These are phyloP conservation scores for Geotrichum cucujoidarum DNA, from an alignment of 1,139 yeast species.

Conservation along the genomic window DNA sequence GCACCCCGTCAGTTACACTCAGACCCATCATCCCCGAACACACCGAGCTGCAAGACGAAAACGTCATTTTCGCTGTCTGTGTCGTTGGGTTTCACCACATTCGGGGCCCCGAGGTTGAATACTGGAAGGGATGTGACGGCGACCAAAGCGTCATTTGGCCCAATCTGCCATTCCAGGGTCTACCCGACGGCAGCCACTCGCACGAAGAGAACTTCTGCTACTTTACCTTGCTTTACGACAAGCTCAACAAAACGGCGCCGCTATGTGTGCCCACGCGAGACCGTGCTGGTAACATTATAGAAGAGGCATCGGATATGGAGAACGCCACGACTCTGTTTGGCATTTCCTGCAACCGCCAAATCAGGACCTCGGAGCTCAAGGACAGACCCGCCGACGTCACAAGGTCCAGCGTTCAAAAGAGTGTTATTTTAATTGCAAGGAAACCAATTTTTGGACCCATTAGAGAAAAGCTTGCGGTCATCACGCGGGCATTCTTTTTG, in stretches of 20 bases:
- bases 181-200: slow-evolving; percentile 92
- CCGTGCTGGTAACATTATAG: slow-evolving; percentile 33
- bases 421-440: slow-evolving; percentile 79
- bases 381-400: slow-evolving; percentile 64
- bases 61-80: slow-evolving; percentile 71
- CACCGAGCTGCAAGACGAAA: slow-evolving; percentile 24
- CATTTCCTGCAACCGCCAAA: slow-evolving; percentile 86
- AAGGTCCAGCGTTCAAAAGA: slow-evolving; percentile 85
- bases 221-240: slow-evolving; percentile 76
- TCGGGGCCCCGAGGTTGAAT: slow-evolving; percentile 87
- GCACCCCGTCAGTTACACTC: slow-evolving; percentile 20
- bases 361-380: slow-evolving; percentile 57
- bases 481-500: slow-evolving; percentile 77
- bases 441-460: slow-evolving; percentile 83
- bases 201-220: slow-evolving; percentile 92
- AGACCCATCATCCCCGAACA: slow-evolving; percentile 25
- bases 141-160: slow-evolving; percentile 61
- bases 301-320: slow-evolving; percentile 38
- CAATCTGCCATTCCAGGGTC: slow-evolving; percentile 86
- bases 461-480: slow-evolving; percentile 83
- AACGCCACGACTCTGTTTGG: slow-evolving; percentile 77
- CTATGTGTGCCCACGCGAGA: slow-evolving; percentile 42
- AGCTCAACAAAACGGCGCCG: slow-evolving; percentile 45
- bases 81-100: slow-evolving; percentile 92
- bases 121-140: slow-evolving; percentile 71